Conservation (phyloP, 805 yeast species). For the Kuraishia hungarica region DNA sequence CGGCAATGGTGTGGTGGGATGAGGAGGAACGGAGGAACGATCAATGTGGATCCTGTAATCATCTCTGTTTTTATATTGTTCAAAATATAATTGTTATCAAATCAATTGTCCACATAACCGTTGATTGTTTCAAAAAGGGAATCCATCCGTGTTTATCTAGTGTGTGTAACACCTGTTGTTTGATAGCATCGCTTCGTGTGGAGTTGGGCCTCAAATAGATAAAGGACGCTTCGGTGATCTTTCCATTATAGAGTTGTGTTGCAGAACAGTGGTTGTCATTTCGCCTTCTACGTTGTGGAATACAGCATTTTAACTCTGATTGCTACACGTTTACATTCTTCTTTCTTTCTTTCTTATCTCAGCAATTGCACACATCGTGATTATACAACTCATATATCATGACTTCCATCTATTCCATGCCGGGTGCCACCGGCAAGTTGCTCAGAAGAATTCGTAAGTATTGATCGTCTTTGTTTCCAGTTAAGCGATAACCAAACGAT, state of each 20-base stretch:
- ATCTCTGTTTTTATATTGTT: too few species aligned
- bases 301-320: not conserved
- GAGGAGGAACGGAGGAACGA: too few species aligned
- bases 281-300: not conserved
- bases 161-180: not conserved
- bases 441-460: conserved; percentile 27
- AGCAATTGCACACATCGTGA: not conserved
- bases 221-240: not conserved
- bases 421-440: conserved; percentile 27
- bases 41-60: too few species aligned
- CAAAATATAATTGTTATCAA: too few species aligned
- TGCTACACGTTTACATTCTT: not conserved
- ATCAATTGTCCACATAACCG: too few species aligned
- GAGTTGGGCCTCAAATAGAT: not conserved
- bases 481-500: too few species aligned
- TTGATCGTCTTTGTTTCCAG: not conserved
- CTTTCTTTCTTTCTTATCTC: not conserved
- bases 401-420: conserved; percentile 9
- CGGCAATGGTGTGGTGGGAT: too few species aligned
- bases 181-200: not conserved
- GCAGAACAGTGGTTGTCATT: not conserved
- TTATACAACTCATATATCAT: not conserved
- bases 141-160: not conserved
- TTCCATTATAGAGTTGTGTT: not conserved
- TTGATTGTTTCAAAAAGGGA: too few species aligned